Base-by-base conservation (phyloP, 768 basidiomycete genomes). In the Pleurotus tuber-regium region DNA sequence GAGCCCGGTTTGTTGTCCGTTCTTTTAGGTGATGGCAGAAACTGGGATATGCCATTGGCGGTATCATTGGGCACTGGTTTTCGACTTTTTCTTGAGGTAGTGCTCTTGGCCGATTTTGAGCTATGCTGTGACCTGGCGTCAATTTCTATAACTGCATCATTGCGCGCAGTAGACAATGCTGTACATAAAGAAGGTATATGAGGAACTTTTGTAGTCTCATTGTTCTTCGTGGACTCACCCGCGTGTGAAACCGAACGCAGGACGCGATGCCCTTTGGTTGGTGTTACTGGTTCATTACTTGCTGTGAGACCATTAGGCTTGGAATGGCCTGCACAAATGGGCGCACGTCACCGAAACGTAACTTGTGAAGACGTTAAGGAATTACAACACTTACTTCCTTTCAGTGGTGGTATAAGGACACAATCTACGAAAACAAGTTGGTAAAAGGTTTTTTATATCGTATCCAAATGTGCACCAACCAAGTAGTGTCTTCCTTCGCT, bases 91-190 rank as follows among this genome's bases (percentile, higher is more conserved):
- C 19, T 33, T 12, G 46, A 48, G 30, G 46, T 19, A 4, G 46
- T 33, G 46, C 30, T 48, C 46, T 35, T 35, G 31, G 41, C 41
- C 26, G 41, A 42, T 18, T 25, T 19, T 10, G 30, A 48, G 46
- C 46, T 48, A 19, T 21, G 31, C 29, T 23, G 31, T 14, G 46
- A 48, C n/a, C 19, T n/a, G 10, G 31, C 14, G 31, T 48, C 46
- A 19, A 23, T 14, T 21, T 48, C 46, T 11, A 5, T 21, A 9
- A 11, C 9, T 9, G n/a, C 19, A 23, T 48, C 31, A 21, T 21
- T 30, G 23, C 7, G 46, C 11, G 31, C 28, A 33, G 35, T 19
- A 19, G 29, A 21, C 10, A 35, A 48, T 35, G 46, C 46, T 48
- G 18, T n/a, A 33, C 35, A 19, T 38, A 16, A 38, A 38, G 21